Percentiles rank a stretch among this genome's conserved stretches.
phyloP scores from a whole-genome alignment of 164 flowering plant species.

The Annona squamosa region DNA sequence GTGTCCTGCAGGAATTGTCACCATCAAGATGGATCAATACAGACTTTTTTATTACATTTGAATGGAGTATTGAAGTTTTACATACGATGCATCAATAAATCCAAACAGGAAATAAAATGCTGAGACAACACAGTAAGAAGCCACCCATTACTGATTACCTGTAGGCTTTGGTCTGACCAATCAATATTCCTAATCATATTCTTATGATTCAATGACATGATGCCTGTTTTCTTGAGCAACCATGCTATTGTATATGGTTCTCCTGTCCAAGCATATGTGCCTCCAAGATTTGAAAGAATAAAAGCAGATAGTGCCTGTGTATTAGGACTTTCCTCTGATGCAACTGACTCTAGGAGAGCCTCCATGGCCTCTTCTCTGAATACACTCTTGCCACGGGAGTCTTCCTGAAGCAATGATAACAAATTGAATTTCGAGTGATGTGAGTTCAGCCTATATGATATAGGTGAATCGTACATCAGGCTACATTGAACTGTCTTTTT shows the following conservation, averaged over 20 bases:
- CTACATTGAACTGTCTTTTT: no score
- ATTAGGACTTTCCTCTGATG: constrained; percentile 35
- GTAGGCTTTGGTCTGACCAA: constrained; percentile 52
- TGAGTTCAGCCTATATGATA: not conserved
- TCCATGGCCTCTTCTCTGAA: constrained; percentile 53
- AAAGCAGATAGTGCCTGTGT: constrained; percentile 45
- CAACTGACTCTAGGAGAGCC: constrained; percentile 42
- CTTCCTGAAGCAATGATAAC: constrained; percentile 39
- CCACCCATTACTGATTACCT: constrained; percentile 30
- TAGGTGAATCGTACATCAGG: no score
- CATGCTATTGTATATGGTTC: constrained; percentile 68
- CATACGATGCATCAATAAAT: not conserved
- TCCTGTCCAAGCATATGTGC: constrained; percentile 72
- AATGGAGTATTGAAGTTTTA: not conserved
- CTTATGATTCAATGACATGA: constrained; percentile 37
- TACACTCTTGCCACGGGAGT: constrained; percentile 28
- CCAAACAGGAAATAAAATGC: not conserved
- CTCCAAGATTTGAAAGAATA: constrained; percentile 69
- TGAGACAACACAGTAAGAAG: not conserved
- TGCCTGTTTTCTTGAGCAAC: constrained; percentile 61
- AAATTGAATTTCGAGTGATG: not conserved
- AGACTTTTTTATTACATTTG: not conserved
- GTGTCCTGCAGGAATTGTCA: constrained; percentile 40
- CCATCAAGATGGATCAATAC: not conserved
- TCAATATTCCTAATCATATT: constrained; percentile 52